Conservation (phyloP, 306 rosid species). For the Pterocarpus santalinus region DNA sequence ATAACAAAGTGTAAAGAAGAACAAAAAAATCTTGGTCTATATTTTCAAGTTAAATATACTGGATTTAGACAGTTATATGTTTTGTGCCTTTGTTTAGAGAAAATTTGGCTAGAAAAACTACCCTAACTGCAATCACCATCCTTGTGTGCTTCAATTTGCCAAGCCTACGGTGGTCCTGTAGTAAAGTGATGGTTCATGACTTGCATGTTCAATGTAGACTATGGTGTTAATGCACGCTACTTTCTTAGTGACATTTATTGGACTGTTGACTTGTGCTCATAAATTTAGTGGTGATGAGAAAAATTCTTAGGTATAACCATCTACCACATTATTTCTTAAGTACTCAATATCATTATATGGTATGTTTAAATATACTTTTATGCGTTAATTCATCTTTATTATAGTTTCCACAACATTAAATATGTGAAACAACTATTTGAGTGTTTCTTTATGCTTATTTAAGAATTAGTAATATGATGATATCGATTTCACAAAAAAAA, state of each 20-base stretch:
- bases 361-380: too few species aligned
- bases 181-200: not conserved
- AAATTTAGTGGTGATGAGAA: not conserved
- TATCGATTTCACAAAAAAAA: too few species aligned
- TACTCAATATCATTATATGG: too few species aligned
- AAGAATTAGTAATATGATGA: not conserved
- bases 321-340: not conserved
- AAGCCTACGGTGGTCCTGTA: slow-evolving; percentile 2
- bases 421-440: not conserved
- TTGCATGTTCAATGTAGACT: not conserved
- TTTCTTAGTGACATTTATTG: not conserved
- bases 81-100: slow-evolving; percentile 26
- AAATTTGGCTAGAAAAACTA: not conserved
- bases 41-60: not conserved
- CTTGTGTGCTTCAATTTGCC: not conserved
- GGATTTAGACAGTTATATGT: not conserved
- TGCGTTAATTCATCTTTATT: too few species aligned
- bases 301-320: not conserved
- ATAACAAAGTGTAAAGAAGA: not conserved
- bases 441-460: not conserved
- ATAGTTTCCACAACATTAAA: too few species aligned
- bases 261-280: not conserved
- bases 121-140: not conserved
- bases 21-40: not conserved
- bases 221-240: too few species aligned